Percentiles rank a stretch among this genome's conserved stretches.
phyloP scores from a whole-genome alignment of 805 yeast species.

The Metschnikowia orientalis region DNA sequence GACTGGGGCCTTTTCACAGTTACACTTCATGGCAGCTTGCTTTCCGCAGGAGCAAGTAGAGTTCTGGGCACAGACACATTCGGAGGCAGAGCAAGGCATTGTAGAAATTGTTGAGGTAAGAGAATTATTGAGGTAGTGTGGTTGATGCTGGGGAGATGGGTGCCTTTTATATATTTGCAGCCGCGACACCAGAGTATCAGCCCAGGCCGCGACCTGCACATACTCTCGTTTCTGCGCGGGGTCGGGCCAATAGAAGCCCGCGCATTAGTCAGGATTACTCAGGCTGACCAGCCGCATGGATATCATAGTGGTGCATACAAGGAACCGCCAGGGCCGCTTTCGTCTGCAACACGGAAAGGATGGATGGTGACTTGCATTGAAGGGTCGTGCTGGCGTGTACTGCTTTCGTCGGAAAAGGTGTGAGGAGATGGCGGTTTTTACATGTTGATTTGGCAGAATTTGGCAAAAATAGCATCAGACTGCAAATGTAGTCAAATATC shows the following conservation, averaged over 20 bases:
- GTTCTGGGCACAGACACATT: conserved; percentile 56
- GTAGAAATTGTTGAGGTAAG: conserved; percentile 1
- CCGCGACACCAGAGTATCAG: too few species aligned
- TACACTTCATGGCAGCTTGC: conserved; percentile 55
- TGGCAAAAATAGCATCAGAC: too few species aligned
- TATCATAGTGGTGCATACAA: too few species aligned
- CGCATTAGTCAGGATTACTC: conserved; percentile 12
- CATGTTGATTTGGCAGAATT: too few species aligned
- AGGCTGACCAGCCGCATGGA: conserved; percentile 48
- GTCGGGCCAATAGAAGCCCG: conserved; percentile 12
- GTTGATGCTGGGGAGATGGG: not conserved
- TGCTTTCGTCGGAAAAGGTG: too few species aligned
- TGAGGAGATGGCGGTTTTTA: too few species aligned
- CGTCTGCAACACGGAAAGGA: too few species aligned
- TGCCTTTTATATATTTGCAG: conserved; percentile 3
- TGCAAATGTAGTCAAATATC: too few species aligned
- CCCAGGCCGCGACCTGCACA: not conserved
- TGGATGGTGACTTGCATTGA: too few species aligned
- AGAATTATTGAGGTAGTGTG: not conserved
- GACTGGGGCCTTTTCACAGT: conserved; percentile 46
- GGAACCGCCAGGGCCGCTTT: too few species aligned
- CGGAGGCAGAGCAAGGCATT: conserved; percentile 31
- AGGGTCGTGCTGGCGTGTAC: too few species aligned
- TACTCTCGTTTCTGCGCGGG: not conserved
- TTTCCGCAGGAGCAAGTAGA: conserved; percentile 64